Percentiles rank a stretch among this genome's conserved stretches.
Conservation (phyloP, 768 basidiomycete genomes). For the Mycena latifolia region DNA sequence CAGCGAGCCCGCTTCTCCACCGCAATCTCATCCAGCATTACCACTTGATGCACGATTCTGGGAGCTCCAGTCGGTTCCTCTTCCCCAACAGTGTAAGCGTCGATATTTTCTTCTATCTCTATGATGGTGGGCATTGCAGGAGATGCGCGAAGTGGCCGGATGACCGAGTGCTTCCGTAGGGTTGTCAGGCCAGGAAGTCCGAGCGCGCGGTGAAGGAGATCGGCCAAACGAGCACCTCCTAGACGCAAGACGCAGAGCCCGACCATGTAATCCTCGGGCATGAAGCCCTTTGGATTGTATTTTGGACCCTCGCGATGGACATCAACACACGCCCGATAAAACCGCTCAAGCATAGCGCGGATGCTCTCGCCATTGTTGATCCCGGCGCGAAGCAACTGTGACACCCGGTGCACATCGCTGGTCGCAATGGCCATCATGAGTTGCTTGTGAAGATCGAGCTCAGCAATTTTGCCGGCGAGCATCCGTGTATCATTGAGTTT, state of each 20-base stretch:
- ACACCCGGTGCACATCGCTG: constrained; percentile 32
- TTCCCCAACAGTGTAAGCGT: constrained; percentile 18
- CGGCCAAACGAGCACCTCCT: constrained; percentile 29
- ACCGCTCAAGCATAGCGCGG: constrained; percentile 12
- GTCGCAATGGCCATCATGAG: constrained; percentile 31
- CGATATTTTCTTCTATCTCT: constrained; percentile 13
- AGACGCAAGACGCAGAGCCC: constrained; percentile 25
- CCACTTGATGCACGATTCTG: constrained; percentile 4
- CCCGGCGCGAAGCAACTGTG: constrained; percentile 22
- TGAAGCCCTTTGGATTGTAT: constrained; percentile 37
- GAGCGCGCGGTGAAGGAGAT: constrained; percentile 33
- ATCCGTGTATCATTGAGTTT: too few relatives aligned
- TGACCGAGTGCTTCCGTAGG: too few relatives aligned
- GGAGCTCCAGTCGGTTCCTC: neutral
- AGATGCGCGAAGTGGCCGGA: too few relatives aligned
- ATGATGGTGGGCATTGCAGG: neutral
- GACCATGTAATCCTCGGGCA: constrained; percentile 31
- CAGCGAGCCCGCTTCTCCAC: constrained; percentile 35
- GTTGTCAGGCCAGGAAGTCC: too few relatives aligned
- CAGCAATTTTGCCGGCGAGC: constrained; percentile 5
- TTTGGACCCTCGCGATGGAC: constrained; percentile 19
- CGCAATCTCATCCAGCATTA: constrained; percentile 41
- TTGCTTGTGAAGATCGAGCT: constrained; percentile 34
- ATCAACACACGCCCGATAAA: constrained; percentile 20
- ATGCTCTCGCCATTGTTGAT: constrained; percentile 25